phyloP scores from a whole-genome alignment of 2,329 filamentous ascomycete species.

The Clonostachys chloroleuca region DNA sequence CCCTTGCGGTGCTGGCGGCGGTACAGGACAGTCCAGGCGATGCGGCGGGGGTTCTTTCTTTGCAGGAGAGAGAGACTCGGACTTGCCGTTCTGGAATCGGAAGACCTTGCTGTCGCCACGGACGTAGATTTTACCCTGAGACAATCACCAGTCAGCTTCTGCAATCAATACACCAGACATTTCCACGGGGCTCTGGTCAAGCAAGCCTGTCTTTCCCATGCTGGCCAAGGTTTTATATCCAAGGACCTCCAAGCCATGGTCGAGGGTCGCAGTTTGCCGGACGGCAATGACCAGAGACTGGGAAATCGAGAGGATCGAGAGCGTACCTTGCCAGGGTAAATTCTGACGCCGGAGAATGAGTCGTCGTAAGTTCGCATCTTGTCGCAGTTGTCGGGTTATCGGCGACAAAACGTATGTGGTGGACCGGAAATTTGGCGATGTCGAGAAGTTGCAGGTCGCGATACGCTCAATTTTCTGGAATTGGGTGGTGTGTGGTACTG shows the following conservation, averaged over 20 bases:
- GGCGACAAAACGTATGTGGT: slow-evolving; percentile 33
- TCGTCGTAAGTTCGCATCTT: slow-evolving; percentile 67
- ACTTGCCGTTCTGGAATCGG: slow-evolving; percentile 99
- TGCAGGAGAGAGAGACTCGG: slow-evolving; percentile 99
- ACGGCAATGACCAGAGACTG: no score
- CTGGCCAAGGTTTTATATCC: background rate
- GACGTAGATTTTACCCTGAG: slow-evolving; percentile 98
- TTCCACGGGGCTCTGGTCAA: no score
- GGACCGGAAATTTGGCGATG: slow-evolving; percentile 26
- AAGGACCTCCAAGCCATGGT: background rate
- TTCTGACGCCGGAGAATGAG: slow-evolving; percentile 61
- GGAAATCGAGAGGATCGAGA: background rate
- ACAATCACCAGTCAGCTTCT: slow-evolving; percentile 14
- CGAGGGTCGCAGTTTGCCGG: background rate
- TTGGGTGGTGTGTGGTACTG: slow-evolving; percentile 30
- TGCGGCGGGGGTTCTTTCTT: slow-evolving; percentile 99
- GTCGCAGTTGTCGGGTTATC: slow-evolving; percentile 30
- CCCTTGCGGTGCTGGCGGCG: slow-evolving; percentile 99
- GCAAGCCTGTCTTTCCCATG: no score
- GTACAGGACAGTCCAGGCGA: slow-evolving; percentile 98
- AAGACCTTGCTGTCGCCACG: slow-evolving; percentile 99
- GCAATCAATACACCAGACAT: slow-evolving; percentile 4
- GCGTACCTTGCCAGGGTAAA: slow-evolving; percentile 65
- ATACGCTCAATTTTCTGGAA: slow-evolving; percentile 31
- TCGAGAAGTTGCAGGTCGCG: slow-evolving; percentile 14